Evolutionary conservation across 2,329 filamentous ascomycete species (phyloP).

Genomic region (Diplocarpon mali): DNA sequence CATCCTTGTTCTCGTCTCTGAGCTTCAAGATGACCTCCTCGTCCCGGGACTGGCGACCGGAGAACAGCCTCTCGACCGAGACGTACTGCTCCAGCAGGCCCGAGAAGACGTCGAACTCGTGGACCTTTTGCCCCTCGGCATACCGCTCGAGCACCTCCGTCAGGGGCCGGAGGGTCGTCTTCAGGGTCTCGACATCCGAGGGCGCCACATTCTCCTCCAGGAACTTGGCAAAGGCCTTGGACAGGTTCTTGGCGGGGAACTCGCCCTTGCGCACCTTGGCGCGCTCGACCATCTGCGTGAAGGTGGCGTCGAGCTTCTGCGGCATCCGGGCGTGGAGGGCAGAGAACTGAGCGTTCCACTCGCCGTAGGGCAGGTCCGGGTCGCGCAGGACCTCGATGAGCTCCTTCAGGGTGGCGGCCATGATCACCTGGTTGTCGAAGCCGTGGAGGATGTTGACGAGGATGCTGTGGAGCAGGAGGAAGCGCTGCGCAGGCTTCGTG

Average conservation of each 20-base stretch:
- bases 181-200: slow-evolving; percentile 63
- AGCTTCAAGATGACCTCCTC: slow-evolving; percentile 91
- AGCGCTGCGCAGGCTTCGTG: slow-evolving; percentile 83
- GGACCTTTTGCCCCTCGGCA: slow-evolving; percentile 75
- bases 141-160: slow-evolving; percentile 70
- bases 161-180: slow-evolving; percentile 62
- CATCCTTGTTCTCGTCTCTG: slow-evolving; percentile 92
- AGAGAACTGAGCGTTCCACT: slow-evolving; percentile 93
- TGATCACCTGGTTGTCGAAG: slow-evolving; percentile 96
- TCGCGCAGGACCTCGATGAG: slow-evolving; percentile 84
- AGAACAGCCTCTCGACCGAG: slow-evolving; percentile 78
- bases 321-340: slow-evolving; percentile 97
- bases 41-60: slow-evolving; percentile 71
- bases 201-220: slow-evolving; percentile 72
- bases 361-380: slow-evolving; percentile 84
- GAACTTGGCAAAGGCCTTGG: slow-evolving; percentile 79
- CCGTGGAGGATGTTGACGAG: slow-evolving; percentile 82
- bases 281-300: slow-evolving; percentile 78
- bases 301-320: slow-evolving; percentile 73
- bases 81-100: slow-evolving; percentile 72
- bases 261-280: slow-evolving; percentile 67
- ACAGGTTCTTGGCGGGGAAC: slow-evolving; percentile 82
- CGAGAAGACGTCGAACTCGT: slow-evolving; percentile 77
- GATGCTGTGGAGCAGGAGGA: slow-evolving; percentile 64
- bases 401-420: slow-evolving; percentile 76